phyloP scores from a whole-genome alignment of 2,329 filamentous ascomycete species.

The Rutstroemia sp. region DNA sequence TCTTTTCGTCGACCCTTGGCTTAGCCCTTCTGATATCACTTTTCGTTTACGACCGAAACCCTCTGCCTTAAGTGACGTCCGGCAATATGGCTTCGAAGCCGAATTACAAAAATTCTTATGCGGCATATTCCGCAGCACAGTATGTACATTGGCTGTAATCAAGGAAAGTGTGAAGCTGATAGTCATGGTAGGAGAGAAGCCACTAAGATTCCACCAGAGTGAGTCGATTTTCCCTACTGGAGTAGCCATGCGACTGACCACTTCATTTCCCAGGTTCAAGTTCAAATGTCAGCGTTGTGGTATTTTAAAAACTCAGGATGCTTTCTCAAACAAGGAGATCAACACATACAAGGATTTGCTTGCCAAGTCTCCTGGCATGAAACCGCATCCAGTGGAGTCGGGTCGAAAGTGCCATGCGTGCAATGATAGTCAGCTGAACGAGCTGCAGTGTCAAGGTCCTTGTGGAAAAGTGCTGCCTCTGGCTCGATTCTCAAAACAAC shows the following conservation, averaged over 20 bases:
- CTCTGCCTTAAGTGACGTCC: too few species aligned
- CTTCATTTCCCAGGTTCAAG: background rate
- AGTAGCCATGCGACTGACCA: background rate
- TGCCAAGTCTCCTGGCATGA: conserved; percentile 7
- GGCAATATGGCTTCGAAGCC: too few species aligned
- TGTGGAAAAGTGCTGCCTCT: conserved; percentile 40
- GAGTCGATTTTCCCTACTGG: background rate
- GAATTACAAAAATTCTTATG: too few species aligned
- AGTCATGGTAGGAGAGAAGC: background rate
- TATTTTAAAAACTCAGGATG: conserved; percentile 26
- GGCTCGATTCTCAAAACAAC: conserved; percentile 40
- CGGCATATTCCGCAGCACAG: too few species aligned
- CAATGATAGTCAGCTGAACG: conserved; percentile 34
- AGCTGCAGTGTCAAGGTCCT: conserved; percentile 38
- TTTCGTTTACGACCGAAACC: too few species aligned
- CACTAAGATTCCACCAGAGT: background rate
- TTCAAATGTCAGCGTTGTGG: conserved; percentile 9
- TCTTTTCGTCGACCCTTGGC: too few species aligned
- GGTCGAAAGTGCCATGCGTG: conserved; percentile 37
- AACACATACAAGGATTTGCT: conserved; percentile 27
- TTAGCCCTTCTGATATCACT: too few species aligned
- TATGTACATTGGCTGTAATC: too few species aligned
- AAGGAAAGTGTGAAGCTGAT: too few species aligned
- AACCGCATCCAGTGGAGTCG: conserved; percentile 15
- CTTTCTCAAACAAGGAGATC: conserved; percentile 42